Conservation (phyloP, 1,284 basidiomycete genomes). For the Grifola frondosa region DNA sequence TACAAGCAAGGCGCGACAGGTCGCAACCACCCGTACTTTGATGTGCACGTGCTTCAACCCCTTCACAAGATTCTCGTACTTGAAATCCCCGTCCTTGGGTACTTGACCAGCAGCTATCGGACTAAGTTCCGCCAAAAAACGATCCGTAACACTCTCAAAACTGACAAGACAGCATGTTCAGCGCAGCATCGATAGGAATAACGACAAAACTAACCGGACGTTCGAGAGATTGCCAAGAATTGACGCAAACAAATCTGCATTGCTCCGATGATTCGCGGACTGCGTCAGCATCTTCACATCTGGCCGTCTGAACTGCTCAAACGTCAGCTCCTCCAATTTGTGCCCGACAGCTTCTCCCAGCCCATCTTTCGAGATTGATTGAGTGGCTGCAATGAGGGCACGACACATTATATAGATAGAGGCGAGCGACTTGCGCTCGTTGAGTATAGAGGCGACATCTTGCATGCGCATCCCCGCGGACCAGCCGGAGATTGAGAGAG, state of each 20-base stretch:
- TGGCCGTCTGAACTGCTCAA: constrained; percentile 80
- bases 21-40: constrained; percentile 49
- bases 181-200: constrained; percentile 2
- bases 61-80: constrained; percentile 79
- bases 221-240: constrained; percentile 81
- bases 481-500: constrained; percentile 42
- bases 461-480: constrained; percentile 41
- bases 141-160: constrained; percentile 85
- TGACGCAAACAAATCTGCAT: constrained; percentile 80
- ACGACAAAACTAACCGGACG: constrained; percentile 52
- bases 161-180: constrained; percentile 36
- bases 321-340: constrained; percentile 81
- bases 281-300: constrained; percentile 63
- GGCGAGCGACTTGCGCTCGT: constrained; percentile 78
- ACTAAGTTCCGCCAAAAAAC: constrained; percentile 76
- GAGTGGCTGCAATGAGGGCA: constrained; percentile 76
- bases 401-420: constrained; percentile 89
- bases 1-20: not conserved
- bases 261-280: constrained; percentile 75
- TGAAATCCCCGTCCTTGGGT: constrained; percentile 75
- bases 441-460: constrained; percentile 61
- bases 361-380: constrained; percentile 70
- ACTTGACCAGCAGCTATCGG: constrained; percentile 75
- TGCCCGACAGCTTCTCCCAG: constrained; percentile 77
- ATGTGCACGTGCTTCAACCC: constrained; percentile 80